phyloP scores from a whole-genome alignment of 176 grass and related monocot genomes.

The Triticum dicoccoides region DNA sequence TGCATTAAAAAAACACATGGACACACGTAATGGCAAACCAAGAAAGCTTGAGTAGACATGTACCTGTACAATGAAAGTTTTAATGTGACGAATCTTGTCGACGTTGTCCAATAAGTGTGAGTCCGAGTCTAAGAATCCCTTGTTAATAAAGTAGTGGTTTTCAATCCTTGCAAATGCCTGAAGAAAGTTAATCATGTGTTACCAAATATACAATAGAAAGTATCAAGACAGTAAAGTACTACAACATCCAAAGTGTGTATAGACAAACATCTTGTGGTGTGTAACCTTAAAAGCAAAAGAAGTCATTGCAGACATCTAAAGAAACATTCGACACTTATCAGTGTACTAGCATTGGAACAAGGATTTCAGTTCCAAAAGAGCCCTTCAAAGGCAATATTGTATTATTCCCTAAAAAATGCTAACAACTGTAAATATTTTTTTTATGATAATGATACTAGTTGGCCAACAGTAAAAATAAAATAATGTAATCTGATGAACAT shows the following conservation, averaged over 20 bases:
- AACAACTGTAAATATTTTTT: background rate
- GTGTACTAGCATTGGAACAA: background rate
- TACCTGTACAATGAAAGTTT: slow-evolving; percentile 87
- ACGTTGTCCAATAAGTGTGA: slow-evolving; percentile 86
- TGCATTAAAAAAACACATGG: background rate
- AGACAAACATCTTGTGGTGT: background rate
- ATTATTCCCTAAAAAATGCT: background rate
- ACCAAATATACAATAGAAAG: background rate
- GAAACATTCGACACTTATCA: background rate
- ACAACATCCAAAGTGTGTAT: background rate
- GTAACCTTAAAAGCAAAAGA: background rate
- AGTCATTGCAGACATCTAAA: background rate
- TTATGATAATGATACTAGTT: background rate
- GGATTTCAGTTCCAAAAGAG: background rate
- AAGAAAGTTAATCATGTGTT: background rate
- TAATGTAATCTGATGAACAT: background rate
- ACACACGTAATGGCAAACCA: background rate
- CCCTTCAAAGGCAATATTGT: background rate
- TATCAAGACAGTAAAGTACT: background rate
- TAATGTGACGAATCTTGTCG: slow-evolving; percentile 94
- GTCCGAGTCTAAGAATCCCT: slow-evolving; percentile 74
- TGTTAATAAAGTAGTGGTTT: slow-evolving; percentile 96
- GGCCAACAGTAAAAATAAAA: background rate
- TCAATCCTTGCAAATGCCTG: slow-evolving; percentile 96
- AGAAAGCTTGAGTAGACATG: background rate